phyloP scores from a whole-genome alignment of 768 basidiomycete genomes.

The Termitomyces heimii region DNA sequence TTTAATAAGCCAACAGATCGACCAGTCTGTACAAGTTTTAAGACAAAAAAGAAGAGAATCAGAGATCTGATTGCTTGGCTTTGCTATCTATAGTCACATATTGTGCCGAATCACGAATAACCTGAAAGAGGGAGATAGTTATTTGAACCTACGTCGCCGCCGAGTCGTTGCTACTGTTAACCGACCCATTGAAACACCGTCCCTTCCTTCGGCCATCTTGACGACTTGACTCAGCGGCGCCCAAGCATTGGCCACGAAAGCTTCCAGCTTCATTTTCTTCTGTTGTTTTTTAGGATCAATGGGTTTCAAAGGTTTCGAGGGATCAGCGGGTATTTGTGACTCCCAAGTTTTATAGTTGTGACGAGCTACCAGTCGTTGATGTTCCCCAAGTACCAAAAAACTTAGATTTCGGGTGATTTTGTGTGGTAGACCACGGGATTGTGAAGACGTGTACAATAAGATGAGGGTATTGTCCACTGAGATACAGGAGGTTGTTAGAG shows the following conservation, averaged over 20 bases:
- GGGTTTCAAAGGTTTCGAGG: slow-evolving; percentile 9
- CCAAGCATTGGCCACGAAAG: slow-evolving; percentile 33
- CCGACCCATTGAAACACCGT: slow-evolving; percentile 45
- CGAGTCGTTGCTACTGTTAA: slow-evolving; percentile 16
- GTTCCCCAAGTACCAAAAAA: slow-evolving; percentile 30
- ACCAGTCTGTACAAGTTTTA: slow-evolving; percentile 1
- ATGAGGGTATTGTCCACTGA: slow-evolving; percentile 66
- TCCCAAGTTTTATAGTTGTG: slow-evolving; percentile 27
- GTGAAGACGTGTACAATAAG: slow-evolving; percentile 55
- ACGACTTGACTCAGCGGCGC: slow-evolving; percentile 47
- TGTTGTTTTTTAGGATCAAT: slow-evolving; percentile 5
- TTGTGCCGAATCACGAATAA: background rate
- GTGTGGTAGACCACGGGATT: slow-evolving; percentile 58
- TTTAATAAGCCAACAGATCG: background rate
- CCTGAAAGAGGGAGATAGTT: background rate
- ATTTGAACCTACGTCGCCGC: slow-evolving; percentile 12
- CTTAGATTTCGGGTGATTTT: slow-evolving; percentile 50
- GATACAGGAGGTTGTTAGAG: slow-evolving; percentile 3
- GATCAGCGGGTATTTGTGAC: slow-evolving; percentile 21
- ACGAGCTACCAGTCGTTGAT: slow-evolving; percentile 19
- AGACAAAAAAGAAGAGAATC: background rate
- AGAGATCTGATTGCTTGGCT: background rate
- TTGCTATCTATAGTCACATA: background rate
- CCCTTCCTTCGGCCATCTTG: slow-evolving; percentile 53
- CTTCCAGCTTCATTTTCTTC: slow-evolving; percentile 14